These are phyloP conservation scores for Melastoma candidum DNA, from an alignment of 441 rosid species.

Conservation along the genomic window DNA sequence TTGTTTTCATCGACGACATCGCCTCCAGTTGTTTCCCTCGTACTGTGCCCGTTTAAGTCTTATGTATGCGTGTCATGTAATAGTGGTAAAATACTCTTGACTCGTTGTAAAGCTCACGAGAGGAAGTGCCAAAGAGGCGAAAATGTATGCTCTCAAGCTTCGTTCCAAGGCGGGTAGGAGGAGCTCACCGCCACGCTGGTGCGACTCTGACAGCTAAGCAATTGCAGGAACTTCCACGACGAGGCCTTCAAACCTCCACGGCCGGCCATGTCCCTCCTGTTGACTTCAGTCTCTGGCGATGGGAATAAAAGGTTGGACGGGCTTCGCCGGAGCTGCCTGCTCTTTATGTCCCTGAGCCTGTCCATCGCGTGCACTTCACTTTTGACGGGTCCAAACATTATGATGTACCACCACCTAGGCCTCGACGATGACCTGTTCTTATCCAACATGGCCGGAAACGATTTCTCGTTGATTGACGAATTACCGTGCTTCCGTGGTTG, in stretches of 20 bases:
- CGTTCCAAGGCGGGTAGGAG: neutral
- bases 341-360: constrained; percentile 3
- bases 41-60: too few species aligned
- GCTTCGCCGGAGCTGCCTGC: constrained; percentile 4
- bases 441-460: neutral
- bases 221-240: constrained; percentile 8
- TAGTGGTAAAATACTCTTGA: too few species aligned
- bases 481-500: neutral
- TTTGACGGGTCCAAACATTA: constrained; percentile 4
- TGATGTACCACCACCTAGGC: neutral
- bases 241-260: neutral
- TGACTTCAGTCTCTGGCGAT: neutral
- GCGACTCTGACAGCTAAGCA: constrained; percentile 3
- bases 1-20: too few species aligned
- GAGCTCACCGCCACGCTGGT: constrained; percentile 4
- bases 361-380: neutral
- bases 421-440: neutral
- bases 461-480: neutral
- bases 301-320: neutral
- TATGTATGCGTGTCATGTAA: too few species aligned
- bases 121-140: too few species aligned
- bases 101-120: too few species aligned
- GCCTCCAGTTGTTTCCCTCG: too few species aligned
- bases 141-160: too few species aligned
- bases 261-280: neutral